Evolutionary conservation across 1,284 basidiomycete species (phyloP), one percentile per base, ranked within the genome.

Genomic region (Sphagnurus paluster): DNA sequence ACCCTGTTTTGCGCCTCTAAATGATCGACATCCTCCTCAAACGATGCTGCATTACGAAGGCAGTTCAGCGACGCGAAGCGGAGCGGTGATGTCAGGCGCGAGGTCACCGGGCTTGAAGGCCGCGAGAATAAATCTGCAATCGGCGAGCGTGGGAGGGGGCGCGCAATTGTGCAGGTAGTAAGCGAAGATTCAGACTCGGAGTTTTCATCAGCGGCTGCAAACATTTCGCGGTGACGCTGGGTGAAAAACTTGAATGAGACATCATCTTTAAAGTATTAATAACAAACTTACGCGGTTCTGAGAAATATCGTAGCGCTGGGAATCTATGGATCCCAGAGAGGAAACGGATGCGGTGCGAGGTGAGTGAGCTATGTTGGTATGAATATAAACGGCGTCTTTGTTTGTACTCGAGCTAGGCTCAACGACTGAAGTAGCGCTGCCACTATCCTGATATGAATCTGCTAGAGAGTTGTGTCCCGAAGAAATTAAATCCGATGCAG

Each of bases 11-110:
- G 53, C 13, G 33, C 45, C 39, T 62, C 55, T 26, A 62, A 24
- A 39, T 59, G 40, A 24, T 60, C 56, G 6, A 64, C 43, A 24
- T 64, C 58, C n/a, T 62, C 57, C 44, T 64, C 59, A 35, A 69
- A 66, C 24, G 54, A 55, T 46, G 56, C 56, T 5, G 42, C 47
- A 25, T 46, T 53, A 16, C 46, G 23, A 32, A 62, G 59, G 46
- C 62, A 64, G 42, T 60, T 59, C 13, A 65, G 53, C 8, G 46
- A 29, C 23, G 43, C 39, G 38, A 63, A 52, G 29, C 34, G 52
- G 32, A 57, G 38, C n/a, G 59, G 56, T 11, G 61, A 62, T 16
- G 41, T 52, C 3, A 62, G 55, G 13, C 59, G 62, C 14, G 56
- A 59, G 39, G n/a, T n/a, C n/a, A 42, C 17, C 20, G 49, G 54